Conservation (phyloP, 805 yeast genomes). For the Metschnikowia gruessii region DNA sequence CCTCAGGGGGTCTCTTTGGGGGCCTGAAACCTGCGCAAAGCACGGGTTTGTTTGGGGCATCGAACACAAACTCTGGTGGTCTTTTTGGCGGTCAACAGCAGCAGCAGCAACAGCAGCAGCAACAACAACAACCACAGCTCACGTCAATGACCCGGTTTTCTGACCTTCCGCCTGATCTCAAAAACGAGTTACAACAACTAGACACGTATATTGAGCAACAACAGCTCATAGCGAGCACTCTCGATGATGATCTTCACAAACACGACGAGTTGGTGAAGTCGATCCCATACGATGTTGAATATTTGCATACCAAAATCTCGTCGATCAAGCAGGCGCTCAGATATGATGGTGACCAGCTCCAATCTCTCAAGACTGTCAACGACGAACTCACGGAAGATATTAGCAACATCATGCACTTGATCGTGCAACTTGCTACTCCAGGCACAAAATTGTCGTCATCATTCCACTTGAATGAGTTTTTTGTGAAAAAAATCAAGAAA, state of each 20-base stretch:
- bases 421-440: constrained; percentile 49
- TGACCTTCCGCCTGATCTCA: constrained; percentile 69
- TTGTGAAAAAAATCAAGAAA: constrained; percentile 48
- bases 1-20: constrained; percentile 32
- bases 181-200: constrained; percentile 64
- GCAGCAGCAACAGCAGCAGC: constrained; percentile 33
- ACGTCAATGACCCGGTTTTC: constrained; percentile 74
- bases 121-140: constrained; percentile 45
- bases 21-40: constrained; percentile 11
- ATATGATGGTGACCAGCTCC: constrained; percentile 42
- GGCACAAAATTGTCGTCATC: constrained; percentile 56
- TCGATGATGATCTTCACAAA: constrained; percentile 57
- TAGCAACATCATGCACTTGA: constrained; percentile 51
- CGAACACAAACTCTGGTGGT: constrained; percentile 10
- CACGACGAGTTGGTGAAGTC: constrained; percentile 65
- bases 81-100: constrained; percentile 15
- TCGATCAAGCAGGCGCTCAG: constrained; percentile 64
- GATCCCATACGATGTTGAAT: constrained; percentile 70
- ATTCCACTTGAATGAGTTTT: constrained; percentile 54
- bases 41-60: constrained; percentile 15
- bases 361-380: constrained; percentile 33
- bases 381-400: constrained; percentile 48
- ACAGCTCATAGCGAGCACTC: constrained; percentile 65
- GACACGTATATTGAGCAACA: constrained; percentile 73
- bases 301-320: constrained; percentile 56